phyloP scores from a whole-genome alignment of 495 filamentous ascomycete species.

The Wilcoxina mikolae region DNA sequence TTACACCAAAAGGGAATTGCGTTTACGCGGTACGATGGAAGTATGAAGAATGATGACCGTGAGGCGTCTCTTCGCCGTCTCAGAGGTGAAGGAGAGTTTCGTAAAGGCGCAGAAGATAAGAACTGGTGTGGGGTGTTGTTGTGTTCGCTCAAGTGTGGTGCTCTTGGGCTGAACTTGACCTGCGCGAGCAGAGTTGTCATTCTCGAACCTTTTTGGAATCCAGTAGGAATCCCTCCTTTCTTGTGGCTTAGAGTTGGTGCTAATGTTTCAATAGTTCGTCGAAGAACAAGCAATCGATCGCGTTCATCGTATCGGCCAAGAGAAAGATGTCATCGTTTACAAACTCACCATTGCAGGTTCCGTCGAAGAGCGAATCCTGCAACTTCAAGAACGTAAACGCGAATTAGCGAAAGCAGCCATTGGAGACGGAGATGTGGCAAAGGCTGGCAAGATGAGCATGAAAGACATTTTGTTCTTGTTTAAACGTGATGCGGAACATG shows the following conservation, averaged over 20 bases:
- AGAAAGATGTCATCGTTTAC: constrained; percentile 83
- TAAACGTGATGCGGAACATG: constrained; percentile 52
- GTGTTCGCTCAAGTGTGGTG: constrained; percentile 85
- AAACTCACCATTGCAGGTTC: constrained; percentile 70
- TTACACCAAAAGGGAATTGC: constrained; percentile 53
- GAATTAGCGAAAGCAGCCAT: constrained; percentile 72
- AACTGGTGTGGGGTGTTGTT: constrained; percentile 55
- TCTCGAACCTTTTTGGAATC: constrained; percentile 96
- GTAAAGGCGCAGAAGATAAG: constrained; percentile 41
- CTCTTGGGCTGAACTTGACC: constrained; percentile 83
- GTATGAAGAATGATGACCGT: constrained; percentile 84
- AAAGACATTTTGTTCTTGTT: constrained; percentile 88
- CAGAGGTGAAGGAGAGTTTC: constrained; percentile 37
- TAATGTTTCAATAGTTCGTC: constrained; percentile 46
- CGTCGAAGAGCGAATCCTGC: constrained; percentile 85
- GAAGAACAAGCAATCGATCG: constrained; percentile 98
- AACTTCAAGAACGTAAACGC: constrained; percentile 82
- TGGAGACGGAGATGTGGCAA: constrained; percentile 45
- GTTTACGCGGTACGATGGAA: constrained; percentile 84
- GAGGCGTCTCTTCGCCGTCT: constrained; percentile 56
- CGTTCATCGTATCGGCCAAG: constrained; percentile 91
- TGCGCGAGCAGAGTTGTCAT: constrained; percentile 88
- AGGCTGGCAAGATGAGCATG: constrained; percentile 68
- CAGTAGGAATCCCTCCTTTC: constrained; percentile 38
- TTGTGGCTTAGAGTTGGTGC: no score